Conservation (phyloP, 2,329 filamentous ascomycete species). For the Pseudogymnoascus sp. region DNA sequence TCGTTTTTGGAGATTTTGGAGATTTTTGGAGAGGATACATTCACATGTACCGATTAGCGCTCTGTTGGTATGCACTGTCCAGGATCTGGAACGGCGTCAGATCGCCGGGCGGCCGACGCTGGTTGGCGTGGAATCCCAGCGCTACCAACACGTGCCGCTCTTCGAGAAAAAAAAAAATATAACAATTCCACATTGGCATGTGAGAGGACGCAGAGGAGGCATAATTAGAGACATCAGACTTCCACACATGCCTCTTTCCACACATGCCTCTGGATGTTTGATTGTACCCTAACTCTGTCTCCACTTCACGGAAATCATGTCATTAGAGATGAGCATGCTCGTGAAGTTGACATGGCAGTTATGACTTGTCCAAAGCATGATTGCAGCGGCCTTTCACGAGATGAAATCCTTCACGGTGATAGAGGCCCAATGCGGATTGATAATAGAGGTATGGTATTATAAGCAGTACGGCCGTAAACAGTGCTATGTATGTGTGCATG, state of each 20-base stretch:
- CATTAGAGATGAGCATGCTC: slow-evolving; percentile 1
- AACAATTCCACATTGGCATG: slow-evolving; percentile 1
- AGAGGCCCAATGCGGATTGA: neutral
- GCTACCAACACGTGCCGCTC: neutral
- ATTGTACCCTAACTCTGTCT: neutral
- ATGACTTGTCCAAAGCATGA: neutral
- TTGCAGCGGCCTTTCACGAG: neutral
- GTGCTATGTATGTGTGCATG: too few species aligned
- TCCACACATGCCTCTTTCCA: neutral
- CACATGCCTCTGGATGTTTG: neutral
- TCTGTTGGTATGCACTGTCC: neutral
- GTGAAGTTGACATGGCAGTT: neutral
- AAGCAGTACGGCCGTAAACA: neutral
- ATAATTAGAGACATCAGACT: neutral
- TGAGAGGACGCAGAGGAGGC: neutral
- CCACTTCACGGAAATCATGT: slow-evolving; percentile 4
- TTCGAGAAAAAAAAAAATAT: neutral
- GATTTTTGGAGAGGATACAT: slow-evolving; percentile 6
- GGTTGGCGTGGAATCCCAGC: neutral
- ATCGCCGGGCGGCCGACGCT: neutral
- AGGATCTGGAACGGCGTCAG: neutral
- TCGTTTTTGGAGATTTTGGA: slow-evolving; percentile 3
- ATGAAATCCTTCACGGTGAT: neutral
- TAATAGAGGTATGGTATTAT: neutral
- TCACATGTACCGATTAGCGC: slow-evolving; percentile 1